Base-by-base conservation (phyloP, 768 basidiomycete species). In the Obba rivulosa region DNA sequence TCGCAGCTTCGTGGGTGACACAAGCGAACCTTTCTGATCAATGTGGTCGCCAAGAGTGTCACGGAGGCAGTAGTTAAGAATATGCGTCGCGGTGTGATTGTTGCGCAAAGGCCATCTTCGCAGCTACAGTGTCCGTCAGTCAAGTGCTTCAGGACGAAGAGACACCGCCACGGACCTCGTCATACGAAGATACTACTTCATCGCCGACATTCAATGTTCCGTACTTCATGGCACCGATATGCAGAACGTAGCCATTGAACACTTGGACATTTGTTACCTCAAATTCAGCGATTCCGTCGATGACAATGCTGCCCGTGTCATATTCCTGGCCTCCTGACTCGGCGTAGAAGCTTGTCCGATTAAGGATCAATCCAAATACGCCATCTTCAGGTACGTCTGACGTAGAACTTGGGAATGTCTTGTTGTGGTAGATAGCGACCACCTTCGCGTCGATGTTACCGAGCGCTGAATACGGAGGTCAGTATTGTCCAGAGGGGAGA, bases 11-110 rank as follows among this genome's bases (percentile, higher is more conserved):
- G 84, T 81, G 0, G 93, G 92, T 1, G 96, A 93, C 53, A 99
- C 96, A 40, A 99, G 81, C 3, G 96, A 98, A 25, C 96, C 96
- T 63, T 90, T 96, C 65, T 99, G 96, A 66, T 98, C 96, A 51
- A 98, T 86, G 61, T 98, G 96, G 63, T 97, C 93, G 21, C 96
- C 96, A 10, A 98, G 82, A 10, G 92, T 80, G 62, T 98, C 96
- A 31, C 96, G 87, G 3, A 99, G 79, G 45, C 74, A 80, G 61
- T 77, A 99, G 73, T 99, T 99, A 58, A 99, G 87, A 58, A 99
- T 96, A 64, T 99, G 96, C 0, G 96, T 99, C 18, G 86, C 96
- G 22, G 96, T 98, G 70, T 99, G 96, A 62, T 99, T 99, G 69
- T 92, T 98, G 45, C 94, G 84, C 43, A 99, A 71, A 0, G 95